Evolutionary conservation across 164 flowering plant genomes (phyloP), one percentile per base, ranked within the genome.

Genomic region (Vitis rotundifolia): DNA sequence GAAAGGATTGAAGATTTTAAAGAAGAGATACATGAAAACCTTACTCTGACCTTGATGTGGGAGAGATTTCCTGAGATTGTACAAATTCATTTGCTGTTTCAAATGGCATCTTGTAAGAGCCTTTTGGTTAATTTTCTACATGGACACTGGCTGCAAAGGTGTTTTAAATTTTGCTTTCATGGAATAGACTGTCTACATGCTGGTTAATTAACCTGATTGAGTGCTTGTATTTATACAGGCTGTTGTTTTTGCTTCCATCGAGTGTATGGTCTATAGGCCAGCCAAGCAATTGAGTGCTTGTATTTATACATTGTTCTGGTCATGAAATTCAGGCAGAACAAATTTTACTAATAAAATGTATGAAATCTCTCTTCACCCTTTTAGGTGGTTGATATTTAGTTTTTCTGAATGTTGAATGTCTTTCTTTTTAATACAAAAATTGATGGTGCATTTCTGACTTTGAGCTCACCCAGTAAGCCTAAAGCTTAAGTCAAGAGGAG

Each of bases 1-100:
- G 75, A 56, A 78, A 78, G 67, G 71, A 74, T 29, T 75, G 63
- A 75, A 29, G 37, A 3, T 5, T 47, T 49, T 52, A 5, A 47
- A 44, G 74, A 52, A 10, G 28, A 66, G 19, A 48, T 50, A 11
- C 18, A 51, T 16, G 1, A 11, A 26, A 51, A 8, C 56, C 44
- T 37, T 44, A 10, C 28, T 29, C 51, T 52, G 55, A 63, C 10
- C n/a, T 19, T 11, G 8, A 18, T 58, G 2, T 19, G 58, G 16
- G 4, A 47, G 29, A 19, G 58, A 59, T 28, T 51, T 12, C 0
- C 37, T 13, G 49, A 47, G 75, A 68, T 48, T 55, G 31, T 63
- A 11, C 14, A 37, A 60, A 55, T 11, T 9, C 26, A 11, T 63
- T 64, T 61, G 49, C 61, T 15, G n/a, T 65, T 15, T 49, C 59